phyloP scores from a whole-genome alignment of 371 early-diverging fungal genomes.

The Saksenaea oblongispora region DNA sequence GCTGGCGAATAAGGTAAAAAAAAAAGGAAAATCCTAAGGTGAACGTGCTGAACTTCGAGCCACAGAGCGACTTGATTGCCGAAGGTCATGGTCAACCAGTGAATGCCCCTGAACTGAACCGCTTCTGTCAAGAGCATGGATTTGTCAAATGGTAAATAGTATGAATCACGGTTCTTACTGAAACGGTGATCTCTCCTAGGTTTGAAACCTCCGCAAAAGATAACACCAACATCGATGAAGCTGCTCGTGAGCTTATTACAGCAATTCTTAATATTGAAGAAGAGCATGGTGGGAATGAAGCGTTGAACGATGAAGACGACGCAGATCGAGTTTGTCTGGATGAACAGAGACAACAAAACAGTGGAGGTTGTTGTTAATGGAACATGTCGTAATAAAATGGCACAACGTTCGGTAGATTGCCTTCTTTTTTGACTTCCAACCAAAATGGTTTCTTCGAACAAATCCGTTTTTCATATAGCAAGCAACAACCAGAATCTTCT shows the following conservation, averaged over 20 bases:
- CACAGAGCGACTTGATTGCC: constrained; percentile 40
- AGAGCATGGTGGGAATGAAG: constrained; percentile 32
- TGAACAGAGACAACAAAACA: neutral
- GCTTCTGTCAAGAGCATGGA: constrained; percentile 58
- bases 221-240: constrained; percentile 68
- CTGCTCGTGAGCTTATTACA: constrained; percentile 53
- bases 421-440: too few species aligned
- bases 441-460: too few species aligned
- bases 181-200: constrained; percentile 26
- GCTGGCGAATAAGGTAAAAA: constrained; percentile 62
- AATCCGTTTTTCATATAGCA: too few species aligned
- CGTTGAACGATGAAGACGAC: constrained; percentile 20
- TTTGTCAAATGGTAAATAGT: constrained; percentile 55
- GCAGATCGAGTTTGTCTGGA: constrained; percentile 9
- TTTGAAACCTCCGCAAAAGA: constrained; percentile 71
- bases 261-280: constrained; percentile 41
- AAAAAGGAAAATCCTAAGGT: neutral
- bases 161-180: neutral
- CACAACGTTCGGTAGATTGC: too few species aligned
- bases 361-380: neutral
- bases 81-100: constrained; percentile 50
- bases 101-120: constrained; percentile 51
- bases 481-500: too few species aligned
- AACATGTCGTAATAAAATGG: neutral
- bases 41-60: neutral